phyloP scores from a whole-genome alignment of 1,139 yeast species.

The Taphrina sp. region DNA sequence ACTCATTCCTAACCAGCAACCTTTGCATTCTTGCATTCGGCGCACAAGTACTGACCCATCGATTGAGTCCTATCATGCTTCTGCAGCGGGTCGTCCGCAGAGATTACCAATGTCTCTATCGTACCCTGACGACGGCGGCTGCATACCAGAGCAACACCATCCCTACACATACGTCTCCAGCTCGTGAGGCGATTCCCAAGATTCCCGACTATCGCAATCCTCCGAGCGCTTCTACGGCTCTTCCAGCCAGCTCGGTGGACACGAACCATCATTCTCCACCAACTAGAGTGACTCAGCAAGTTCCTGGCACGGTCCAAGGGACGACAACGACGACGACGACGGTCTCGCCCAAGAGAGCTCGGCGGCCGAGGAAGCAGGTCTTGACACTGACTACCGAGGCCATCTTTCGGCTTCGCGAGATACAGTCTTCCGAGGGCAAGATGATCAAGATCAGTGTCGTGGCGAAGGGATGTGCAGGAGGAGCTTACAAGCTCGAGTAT shows the following conservation, averaged over 20 bases:
- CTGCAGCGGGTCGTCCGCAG: too few species aligned
- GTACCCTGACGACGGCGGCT: conserved; percentile 10
- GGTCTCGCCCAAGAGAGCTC: conserved; percentile 11
- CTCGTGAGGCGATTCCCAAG: conserved; percentile 18
- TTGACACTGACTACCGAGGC: conserved; percentile 28
- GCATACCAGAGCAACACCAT: conserved; percentile 13
- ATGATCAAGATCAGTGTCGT: conserved; percentile 89
- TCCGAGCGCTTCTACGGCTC: conserved; percentile 7
- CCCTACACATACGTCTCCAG: conserved; percentile 13
- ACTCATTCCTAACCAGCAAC: too few species aligned
- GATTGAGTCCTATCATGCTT: too few species aligned
- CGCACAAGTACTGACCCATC: too few species aligned
- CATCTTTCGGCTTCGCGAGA: conserved; percentile 5
- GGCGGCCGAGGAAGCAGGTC: conserved; percentile 31
- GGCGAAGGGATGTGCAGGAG: conserved; percentile 94
- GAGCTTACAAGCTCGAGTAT: conserved; percentile 86
- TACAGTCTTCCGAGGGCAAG: conserved; percentile 44
- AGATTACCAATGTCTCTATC: too few species aligned
- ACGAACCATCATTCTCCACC: conserved; percentile 2
- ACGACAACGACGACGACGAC: not conserved
- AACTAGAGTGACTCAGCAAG: too few species aligned
- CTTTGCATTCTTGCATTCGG: too few species aligned
- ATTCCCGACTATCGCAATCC: conserved; percentile 2
- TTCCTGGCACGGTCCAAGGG: not conserved
- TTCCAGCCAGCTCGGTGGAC: not conserved